These are phyloP conservation scores for Penicillium ucsense DNA, from an alignment of 495 filamentous ascomycete species.

Conservation along the genomic window DNA sequence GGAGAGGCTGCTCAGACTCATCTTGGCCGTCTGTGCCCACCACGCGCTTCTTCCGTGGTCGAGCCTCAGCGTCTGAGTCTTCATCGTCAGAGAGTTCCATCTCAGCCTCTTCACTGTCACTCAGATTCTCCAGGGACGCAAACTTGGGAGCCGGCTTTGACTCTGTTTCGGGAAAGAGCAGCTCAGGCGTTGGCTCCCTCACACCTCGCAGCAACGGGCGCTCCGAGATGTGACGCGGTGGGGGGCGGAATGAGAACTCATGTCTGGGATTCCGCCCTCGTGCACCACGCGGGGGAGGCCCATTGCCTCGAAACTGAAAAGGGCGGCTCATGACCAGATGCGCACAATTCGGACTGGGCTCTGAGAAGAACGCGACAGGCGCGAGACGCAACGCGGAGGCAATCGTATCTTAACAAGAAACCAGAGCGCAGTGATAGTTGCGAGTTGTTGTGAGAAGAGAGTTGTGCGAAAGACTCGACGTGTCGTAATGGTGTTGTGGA, in stretches of 20 bases:
- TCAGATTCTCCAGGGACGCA: conserved; percentile 47
- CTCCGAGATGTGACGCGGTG: conserved; percentile 29
- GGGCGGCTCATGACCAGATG: conserved; percentile 18
- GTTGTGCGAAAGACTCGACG: too few relatives aligned
- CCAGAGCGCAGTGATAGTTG: not conserved
- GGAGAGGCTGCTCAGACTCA: conserved; percentile 13
- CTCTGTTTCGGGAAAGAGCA: conserved; percentile 19
- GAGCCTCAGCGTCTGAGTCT: conserved; percentile 35
- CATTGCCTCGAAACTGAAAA: conserved; percentile 33
- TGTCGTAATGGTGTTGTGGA: too few relatives aligned
- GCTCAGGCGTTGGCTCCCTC: conserved; percentile 30
- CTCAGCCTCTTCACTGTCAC: conserved; percentile 61
- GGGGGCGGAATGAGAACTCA: conserved; percentile 39
- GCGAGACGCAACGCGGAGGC: not conserved
- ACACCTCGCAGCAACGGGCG: conserved; percentile 34
- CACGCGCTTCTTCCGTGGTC: conserved; percentile 41
- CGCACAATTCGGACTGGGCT: not conserved
- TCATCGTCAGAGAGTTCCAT: conserved; percentile 52
- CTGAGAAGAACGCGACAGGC: not conserved
- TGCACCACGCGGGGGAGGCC: not conserved
- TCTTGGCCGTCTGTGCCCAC: conserved; percentile 35
- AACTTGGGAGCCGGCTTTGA: conserved; percentile 30
- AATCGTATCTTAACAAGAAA: too few relatives aligned
- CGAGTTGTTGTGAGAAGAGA: not conserved
- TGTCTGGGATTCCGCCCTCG: conserved; percentile 5